A percentile compares a stretch with the other conserved stretches of the same genome.
Evolutionary conservation across 805 yeast genomes (phyloP).

Genomic region (Candida germanica): DNA sequence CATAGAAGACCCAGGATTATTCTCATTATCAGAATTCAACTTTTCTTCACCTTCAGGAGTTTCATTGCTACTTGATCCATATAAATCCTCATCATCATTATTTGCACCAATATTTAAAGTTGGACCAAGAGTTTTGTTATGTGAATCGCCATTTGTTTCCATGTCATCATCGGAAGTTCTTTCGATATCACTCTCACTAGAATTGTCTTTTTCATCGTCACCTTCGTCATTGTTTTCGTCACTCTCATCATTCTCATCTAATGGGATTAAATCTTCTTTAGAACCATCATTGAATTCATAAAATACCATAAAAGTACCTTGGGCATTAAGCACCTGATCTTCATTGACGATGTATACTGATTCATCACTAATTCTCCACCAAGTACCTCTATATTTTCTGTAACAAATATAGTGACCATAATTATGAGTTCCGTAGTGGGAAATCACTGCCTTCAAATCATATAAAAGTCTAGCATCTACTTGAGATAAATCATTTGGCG

Average conservation of each 20-base stretch:
- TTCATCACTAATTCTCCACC: constrained; percentile 97
- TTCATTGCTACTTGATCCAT: constrained; percentile 14
- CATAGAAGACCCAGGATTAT: no score
- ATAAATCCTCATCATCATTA: constrained; percentile 11
- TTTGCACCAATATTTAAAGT: not conserved
- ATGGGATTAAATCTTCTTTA: constrained; percentile 18
- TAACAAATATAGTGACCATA: constrained; percentile 96
- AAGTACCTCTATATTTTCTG: constrained; percentile 73
- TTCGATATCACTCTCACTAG: not conserved
- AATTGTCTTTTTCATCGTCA: constrained; percentile 9
- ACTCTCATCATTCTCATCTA: constrained; percentile 14
- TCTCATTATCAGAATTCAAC: no score
- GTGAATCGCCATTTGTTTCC: not conserved
- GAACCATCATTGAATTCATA: constrained; percentile 54
- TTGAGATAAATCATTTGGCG: not conserved
- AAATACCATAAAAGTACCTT: constrained; percentile 90
- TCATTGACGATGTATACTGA: constrained; percentile 77
- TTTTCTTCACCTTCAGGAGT: not conserved
- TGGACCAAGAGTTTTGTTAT: not conserved
- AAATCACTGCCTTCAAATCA: constrained; percentile 77
- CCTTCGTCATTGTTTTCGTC: constrained; percentile 15
- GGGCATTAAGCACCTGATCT: constrained; percentile 73
- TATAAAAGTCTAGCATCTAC: constrained; percentile 51
- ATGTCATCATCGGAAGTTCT: not conserved
- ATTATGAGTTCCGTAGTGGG: constrained; percentile 94